Percentiles rank a stretch among this genome's conserved stretches.
Evolutionary conservation across 305 asterid genomes (phyloP).

Genomic region (Striga hermonthica): DNA sequence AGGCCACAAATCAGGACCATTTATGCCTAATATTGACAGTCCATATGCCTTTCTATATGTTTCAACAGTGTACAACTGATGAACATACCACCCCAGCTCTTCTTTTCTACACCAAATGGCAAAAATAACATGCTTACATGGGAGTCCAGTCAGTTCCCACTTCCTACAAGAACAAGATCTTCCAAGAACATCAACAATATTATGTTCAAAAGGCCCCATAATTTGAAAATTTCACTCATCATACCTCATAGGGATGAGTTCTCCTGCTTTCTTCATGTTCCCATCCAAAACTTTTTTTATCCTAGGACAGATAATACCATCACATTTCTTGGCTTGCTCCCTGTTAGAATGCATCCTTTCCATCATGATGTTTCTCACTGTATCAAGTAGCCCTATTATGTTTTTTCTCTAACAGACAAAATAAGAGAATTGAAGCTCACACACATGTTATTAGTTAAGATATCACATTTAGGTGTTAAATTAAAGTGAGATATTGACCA

Average conservation of each 20-base stretch:
- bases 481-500: not conserved
- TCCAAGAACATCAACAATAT: not conserved
- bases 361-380: not conserved
- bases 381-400: not conserved
- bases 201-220: not conserved
- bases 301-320: not conserved
- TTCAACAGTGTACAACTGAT: no score
- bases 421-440: not conserved
- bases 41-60: no score
- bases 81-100: not conserved
- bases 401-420: not conserved
- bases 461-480: not conserved
- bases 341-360: not conserved
- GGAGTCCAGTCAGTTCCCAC: not conserved
- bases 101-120: not conserved
- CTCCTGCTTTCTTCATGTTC: not conserved
- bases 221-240: conserved; percentile 10
- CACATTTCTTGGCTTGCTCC: not conserved
- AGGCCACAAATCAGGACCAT: no score
- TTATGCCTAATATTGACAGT: no score
- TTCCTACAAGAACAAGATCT: not conserved
- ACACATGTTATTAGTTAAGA: not conserved
- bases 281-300: not conserved
- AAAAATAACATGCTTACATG: not conserved
- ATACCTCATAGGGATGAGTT: not conserved